phyloP scores from a whole-genome alignment of 139 green algal genomes.

The Desmodesmus armatus region DNA sequence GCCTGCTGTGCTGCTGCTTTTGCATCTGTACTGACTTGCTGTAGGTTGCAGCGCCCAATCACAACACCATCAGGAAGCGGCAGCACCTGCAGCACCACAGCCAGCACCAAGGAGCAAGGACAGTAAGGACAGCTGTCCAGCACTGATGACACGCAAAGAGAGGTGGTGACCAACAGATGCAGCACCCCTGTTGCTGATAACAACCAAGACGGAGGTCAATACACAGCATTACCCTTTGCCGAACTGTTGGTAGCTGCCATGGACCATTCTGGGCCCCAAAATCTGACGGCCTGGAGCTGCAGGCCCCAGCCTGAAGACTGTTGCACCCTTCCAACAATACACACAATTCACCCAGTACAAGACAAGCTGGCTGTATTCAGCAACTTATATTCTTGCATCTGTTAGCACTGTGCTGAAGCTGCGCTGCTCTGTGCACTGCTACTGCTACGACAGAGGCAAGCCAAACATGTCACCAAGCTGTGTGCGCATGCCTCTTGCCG shows the following conservation, averaged over 20 bases:
- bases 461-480: neutral
- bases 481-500: neutral
- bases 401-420: neutral
- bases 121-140: neutral
- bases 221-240: neutral
- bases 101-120: neutral
- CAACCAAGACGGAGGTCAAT: neutral
- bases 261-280: neutral
- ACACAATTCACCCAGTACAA: neutral
- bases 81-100: constrained; percentile 32
- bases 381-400: neutral
- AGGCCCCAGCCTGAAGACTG: too few species aligned
- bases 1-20: neutral
- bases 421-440: neutral
- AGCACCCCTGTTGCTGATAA: neutral
- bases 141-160: neutral
- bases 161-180: neutral
- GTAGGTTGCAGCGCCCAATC: constrained; percentile 22
- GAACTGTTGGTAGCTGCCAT: neutral
- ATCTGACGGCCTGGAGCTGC: too few species aligned
- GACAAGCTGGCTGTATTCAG: too few species aligned
- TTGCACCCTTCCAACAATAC: too few species aligned
- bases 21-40: neutral
- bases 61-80: constrained; percentile 43
- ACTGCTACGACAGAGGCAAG: neutral